Evolutionary conservation across 2,329 filamentous ascomycete species (phyloP), one percentile per base, ranked within the genome.

Genomic region (Hypoxylon sp.): DNA sequence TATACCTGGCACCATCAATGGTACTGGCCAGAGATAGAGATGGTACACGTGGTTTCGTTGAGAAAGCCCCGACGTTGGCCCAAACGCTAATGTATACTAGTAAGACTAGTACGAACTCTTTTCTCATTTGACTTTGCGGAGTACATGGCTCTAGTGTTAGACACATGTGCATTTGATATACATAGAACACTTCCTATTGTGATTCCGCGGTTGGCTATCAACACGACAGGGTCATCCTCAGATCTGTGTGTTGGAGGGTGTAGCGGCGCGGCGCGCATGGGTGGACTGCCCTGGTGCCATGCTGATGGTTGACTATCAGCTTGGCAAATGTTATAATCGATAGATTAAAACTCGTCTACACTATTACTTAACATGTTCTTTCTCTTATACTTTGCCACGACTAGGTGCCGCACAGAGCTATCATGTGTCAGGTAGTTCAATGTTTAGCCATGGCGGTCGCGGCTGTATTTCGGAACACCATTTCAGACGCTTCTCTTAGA

Each of bases 401-500:
- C 48, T 39, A 19, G 37, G 27, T 16, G 29, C 39, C 39, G 41
- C 41, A 55, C n/a, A 27, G 37, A 41, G 16, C 43, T 57, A 39
- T 61, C 50, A 63, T 60, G 51, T 55, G 16, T 63, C 53, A 63
- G 48, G 52, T 59, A 29, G 61, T 54, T 64, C 52, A 57, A 59
- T 51, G 64, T 61, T 59, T 53, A 52, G 57, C 65, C 63, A 63
- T 39, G 54, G 3, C 21, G 47, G 48, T 32, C 21, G 59, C 43
- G 51, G 64, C 50, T 53, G 29, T 50, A 60, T 67, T 68, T 60
- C 67, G 67, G 68, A 70, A 70, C 64, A 50, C 48, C 61, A 65
- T 52, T 56, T 68, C 67, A 68, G 59, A 68, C 62, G 53, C 46
- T 65, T 62, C 55, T 52, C 52, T 63, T 43, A 51, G 48, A 62